Base-by-base conservation (phyloP, 768 basidiomycete species). In the Pisolithus tinctorius region DNA sequence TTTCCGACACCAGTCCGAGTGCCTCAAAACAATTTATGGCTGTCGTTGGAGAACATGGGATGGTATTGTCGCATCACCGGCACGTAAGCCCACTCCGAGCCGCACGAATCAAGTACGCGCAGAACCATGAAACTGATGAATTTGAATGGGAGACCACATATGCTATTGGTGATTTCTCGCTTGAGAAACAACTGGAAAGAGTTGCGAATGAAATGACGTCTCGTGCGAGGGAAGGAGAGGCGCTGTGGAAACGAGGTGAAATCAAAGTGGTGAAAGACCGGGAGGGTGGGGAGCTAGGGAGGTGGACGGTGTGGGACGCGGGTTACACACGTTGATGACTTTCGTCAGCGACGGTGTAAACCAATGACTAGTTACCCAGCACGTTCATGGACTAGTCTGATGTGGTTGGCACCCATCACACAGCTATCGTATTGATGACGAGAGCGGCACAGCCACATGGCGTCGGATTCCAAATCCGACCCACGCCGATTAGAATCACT, bases 401-500 rank as follows among this genome's bases (percentile, higher is more conserved):
- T 45, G 6, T 29, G 13, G 43, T 23, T 17, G 40, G 40, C 23
- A 10, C 40, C 23, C 13, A 20, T 20, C 20, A 20, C 20, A 20
- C 20, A 20, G 20, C 20, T 20, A 20, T 6, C 11, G 23, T 23
- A 4, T 4, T 13, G 23, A 17, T 7, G 11, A 38, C 37, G 37
- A 38, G 14, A 38, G 37, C 37, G 10, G 10, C 40, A n/a, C 34
- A 34, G 11, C 11, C 34, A 13, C 40, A 20, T 20, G 20, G 20
- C 20, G 20, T 27, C 41, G 44, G 48, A 39, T 38, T 48, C 51
- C 38, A 29, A 44, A 34, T 48, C 60, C 44, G 46, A 47, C 30
- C 27, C 56, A 53, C 59, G 48, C 47, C 51, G 47, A 51, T 58
- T 54, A 55, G 64, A 65, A 65, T 64, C 47, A 25, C 16, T 60